Percentiles rank a stretch among this genome's conserved stretches.
Evolutionary conservation across 768 basidiomycete species (phyloP).

Genomic region (Naematelia aurantialba): DNA sequence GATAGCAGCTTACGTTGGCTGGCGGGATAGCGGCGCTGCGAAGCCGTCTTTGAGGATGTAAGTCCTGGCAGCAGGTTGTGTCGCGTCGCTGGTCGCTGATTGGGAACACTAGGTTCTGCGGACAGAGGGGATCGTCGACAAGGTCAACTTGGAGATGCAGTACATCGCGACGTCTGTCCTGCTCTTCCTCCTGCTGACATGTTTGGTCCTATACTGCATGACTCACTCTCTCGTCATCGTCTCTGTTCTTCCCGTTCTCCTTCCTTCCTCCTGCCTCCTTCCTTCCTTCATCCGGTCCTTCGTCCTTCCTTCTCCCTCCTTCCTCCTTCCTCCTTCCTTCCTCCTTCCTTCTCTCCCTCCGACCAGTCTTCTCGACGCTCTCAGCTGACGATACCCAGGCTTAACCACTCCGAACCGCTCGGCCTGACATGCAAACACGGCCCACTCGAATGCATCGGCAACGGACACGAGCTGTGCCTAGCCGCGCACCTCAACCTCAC

Average conservation of each 20-base stretch:
- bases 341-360: background rate
- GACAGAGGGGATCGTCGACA: slow-evolving; percentile 56
- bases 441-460: slow-evolving; percentile 69
- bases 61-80: too few species aligned
- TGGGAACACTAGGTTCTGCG: slow-evolving; percentile 55
- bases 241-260: too few species aligned
- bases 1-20: background rate
- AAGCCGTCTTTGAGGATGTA: slow-evolving; percentile 70
- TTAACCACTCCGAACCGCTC: slow-evolving; percentile 20
- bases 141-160: slow-evolving; percentile 65
- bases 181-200: slow-evolving; percentile 4
- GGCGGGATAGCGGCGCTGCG: slow-evolving; percentile 59
- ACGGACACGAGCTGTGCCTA: slow-evolving; percentile 82
- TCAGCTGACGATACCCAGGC: slow-evolving; percentile 9
- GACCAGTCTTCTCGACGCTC: background rate
- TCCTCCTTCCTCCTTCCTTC: background rate
- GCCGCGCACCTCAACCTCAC: slow-evolving; percentile 48
- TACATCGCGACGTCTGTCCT: slow-evolving; percentile 69
- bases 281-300: background rate
- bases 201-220: too few species aligned
- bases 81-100: too few species aligned
- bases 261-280: background rate
- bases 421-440: slow-evolving; percentile 84
- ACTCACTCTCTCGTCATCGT: too few species aligned
- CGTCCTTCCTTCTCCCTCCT: background rate